Evolutionary conservation across 2,329 filamentous ascomycete genomes (phyloP).

Genomic region (Thelonectria rubi): DNA sequence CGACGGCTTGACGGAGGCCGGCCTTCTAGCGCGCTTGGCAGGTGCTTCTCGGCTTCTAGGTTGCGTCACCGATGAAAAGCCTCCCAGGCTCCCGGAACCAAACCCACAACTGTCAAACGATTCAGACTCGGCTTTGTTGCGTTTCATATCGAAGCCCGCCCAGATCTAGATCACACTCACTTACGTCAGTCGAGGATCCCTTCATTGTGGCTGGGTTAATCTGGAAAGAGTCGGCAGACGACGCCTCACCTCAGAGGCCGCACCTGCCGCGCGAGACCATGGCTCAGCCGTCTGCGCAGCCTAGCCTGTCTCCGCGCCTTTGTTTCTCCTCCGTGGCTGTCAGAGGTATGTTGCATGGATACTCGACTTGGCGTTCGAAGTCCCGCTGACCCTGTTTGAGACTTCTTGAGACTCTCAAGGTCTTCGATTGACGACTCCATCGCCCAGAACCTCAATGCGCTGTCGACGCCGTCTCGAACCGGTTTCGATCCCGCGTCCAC

Average conservation of each 20-base stretch:
- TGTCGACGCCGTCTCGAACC: conserved; percentile 75
- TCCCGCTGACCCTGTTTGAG: conserved; percentile 56
- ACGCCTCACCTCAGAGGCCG: conserved; percentile 46
- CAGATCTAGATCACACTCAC: neutral
- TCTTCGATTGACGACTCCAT: conserved; percentile 92
- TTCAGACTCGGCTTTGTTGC: conserved; percentile 3
- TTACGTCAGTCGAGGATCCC: conserved; percentile 14
- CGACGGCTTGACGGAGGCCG: conserved; percentile 11
- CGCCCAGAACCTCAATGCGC: conserved; percentile 88
- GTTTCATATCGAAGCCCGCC: conserved; percentile 25
- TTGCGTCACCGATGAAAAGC: conserved; percentile 38
- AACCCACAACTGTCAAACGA: conserved; percentile 2
- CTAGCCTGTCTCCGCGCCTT: conserved; percentile 74
- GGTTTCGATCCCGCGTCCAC: conserved; percentile 86
- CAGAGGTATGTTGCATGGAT: conserved; percentile 62
- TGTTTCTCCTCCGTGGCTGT: conserved; percentile 78
- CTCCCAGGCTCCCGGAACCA: conserved; percentile 1
- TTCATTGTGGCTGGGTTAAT: conserved; percentile 60
- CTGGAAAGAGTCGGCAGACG: conserved; percentile 56
- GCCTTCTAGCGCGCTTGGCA: conserved; percentile 11
- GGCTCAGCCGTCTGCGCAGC: conserved; percentile 56
- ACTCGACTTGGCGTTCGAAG: neutral
- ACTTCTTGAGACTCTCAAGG: conserved; percentile 89
- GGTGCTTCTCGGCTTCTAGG: conserved; percentile 20
- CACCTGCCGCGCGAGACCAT: conserved; percentile 52